Percentiles rank a stretch among this genome's conserved stretches.
Evolutionary conservation across 2,329 filamentous ascomycete species (phyloP).

Genomic region (Neoscytalidium dimidiatum): DNA sequence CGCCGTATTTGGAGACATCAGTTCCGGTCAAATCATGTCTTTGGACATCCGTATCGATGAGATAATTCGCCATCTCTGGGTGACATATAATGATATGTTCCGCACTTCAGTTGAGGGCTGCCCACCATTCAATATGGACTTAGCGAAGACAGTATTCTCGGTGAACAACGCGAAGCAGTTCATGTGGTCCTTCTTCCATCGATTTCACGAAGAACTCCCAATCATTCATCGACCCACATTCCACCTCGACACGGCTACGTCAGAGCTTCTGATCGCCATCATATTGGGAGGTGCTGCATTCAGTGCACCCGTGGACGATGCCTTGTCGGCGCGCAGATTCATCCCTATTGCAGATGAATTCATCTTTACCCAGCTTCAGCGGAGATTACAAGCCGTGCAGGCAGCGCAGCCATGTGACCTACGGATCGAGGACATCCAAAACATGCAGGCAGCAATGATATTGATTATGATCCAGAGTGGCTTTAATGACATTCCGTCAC

Average conservation of each 20-base stretch:
- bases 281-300: neutral
- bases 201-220: conserved; percentile 11
- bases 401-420: neutral
- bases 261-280: neutral
- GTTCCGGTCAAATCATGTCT: neutral
- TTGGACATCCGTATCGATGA: neutral
- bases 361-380: neutral
- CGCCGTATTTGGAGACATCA: neutral
- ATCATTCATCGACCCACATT: neutral
- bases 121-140: neutral
- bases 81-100: neutral
- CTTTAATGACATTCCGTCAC: neutral
- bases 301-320: neutral
- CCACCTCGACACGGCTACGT: neutral
- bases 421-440: neutral
- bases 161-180: conserved; percentile 13
- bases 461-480: conserved; percentile 5
- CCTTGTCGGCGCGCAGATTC: neutral
- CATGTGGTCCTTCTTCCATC: conserved; percentile 15
- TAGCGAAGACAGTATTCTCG: neutral
- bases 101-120: neutral
- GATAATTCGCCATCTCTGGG: neutral
- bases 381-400: neutral
- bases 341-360: neutral
- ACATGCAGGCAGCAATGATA: conserved; percentile 17